Evolutionary conservation across 2,329 filamentous ascomycete species (phyloP).

Genomic region (Fusarium acutatum): DNA sequence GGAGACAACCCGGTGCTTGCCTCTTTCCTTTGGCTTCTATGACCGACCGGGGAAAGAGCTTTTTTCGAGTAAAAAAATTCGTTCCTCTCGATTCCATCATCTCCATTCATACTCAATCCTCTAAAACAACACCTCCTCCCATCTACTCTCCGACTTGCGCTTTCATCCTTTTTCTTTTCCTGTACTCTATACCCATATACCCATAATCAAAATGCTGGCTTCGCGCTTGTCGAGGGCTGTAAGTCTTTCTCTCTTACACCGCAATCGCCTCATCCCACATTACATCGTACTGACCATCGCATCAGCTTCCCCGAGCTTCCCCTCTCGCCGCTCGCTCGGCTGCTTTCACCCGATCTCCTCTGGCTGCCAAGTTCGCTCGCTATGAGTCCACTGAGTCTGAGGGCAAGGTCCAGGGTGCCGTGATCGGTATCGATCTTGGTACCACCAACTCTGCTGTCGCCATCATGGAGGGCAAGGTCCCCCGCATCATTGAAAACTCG

Average conservation of each 20-base stretch:
- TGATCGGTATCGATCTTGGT: constrained; percentile 98
- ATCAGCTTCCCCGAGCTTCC: constrained; percentile 79
- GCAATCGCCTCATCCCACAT: constrained; percentile 1
- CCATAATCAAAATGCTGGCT: constrained; percentile 71
- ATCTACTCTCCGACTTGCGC: constrained; percentile 46
- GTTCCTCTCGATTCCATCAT: constrained; percentile 42
- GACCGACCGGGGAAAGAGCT: constrained; percentile 44
- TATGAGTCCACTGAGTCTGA: constrained; percentile 72
- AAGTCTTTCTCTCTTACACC: constrained; percentile 55
- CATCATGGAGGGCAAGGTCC: constrained; percentile 95
- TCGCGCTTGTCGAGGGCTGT: constrained; percentile 79
- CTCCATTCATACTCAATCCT: constrained; percentile 36
- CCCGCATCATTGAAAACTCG: constrained; percentile 97
- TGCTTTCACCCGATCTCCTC: constrained; percentile 72
- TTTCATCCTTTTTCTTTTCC: constrained; percentile 46
- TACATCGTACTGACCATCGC: constrained; percentile 24
- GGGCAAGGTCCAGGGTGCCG: constrained; percentile 87
- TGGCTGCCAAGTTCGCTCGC: constrained; percentile 77
- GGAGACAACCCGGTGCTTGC: constrained; percentile 43
- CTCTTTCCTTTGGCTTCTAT: constrained; percentile 56
- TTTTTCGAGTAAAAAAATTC: constrained; percentile 51
- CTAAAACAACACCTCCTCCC: constrained; percentile 43
- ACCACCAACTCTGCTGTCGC: constrained; percentile 98
- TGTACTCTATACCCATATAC: constrained; percentile 47
- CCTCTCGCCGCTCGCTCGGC: constrained; percentile 74